phyloP scores from a whole-genome alignment of 805 yeast genomes.

The Trichomonascus vanleenenianus region DNA sequence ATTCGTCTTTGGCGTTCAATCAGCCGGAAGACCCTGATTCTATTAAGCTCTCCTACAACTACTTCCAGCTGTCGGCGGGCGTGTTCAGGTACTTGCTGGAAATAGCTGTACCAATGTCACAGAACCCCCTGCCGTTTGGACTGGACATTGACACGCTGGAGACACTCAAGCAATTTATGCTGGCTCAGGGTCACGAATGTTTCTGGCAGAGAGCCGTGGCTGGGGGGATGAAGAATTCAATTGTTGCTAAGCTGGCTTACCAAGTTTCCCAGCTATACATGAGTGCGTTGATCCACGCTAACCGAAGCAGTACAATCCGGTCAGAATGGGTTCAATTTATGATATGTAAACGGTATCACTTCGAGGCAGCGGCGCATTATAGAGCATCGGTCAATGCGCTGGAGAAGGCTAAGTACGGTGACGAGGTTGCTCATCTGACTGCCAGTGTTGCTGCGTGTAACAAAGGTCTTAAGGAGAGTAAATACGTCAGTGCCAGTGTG shows the following conservation, averaged over 20 bases:
- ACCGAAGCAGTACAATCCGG: slow-evolving; percentile 43
- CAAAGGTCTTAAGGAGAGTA: slow-evolving; percentile 32
- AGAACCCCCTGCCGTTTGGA: slow-evolving; percentile 33
- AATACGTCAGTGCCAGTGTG: slow-evolving; percentile 36
- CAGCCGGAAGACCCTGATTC: slow-evolving; percentile 43
- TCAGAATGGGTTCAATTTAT: slow-evolving; percentile 62
- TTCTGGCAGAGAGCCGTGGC: slow-evolving; percentile 68
- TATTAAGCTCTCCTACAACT: slow-evolving; percentile 51
- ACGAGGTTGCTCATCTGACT: slow-evolving; percentile 53
- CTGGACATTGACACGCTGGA: slow-evolving; percentile 44
- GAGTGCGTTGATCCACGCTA: slow-evolving; percentile 36
- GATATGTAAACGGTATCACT: slow-evolving; percentile 53
- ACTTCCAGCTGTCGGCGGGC: slow-evolving; percentile 68
- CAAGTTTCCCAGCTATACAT: slow-evolving; percentile 55
- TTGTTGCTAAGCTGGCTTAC: slow-evolving; percentile 55
- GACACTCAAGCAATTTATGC: slow-evolving; percentile 44
- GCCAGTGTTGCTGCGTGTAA: slow-evolving; percentile 35
- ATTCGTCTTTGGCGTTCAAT: slow-evolving; percentile 46
- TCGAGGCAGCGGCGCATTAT: slow-evolving; percentile 61
- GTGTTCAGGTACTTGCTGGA: slow-evolving; percentile 38
- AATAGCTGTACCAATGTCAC: slow-evolving; percentile 18
- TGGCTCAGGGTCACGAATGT: slow-evolving; percentile 84
- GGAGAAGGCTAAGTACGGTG: slow-evolving; percentile 53
- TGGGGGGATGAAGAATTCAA: slow-evolving; percentile 45
- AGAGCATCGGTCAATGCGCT: slow-evolving; percentile 48